Conservation (phyloP, 768 basidiomycete genomes). For the Lactarius indigo region DNA sequence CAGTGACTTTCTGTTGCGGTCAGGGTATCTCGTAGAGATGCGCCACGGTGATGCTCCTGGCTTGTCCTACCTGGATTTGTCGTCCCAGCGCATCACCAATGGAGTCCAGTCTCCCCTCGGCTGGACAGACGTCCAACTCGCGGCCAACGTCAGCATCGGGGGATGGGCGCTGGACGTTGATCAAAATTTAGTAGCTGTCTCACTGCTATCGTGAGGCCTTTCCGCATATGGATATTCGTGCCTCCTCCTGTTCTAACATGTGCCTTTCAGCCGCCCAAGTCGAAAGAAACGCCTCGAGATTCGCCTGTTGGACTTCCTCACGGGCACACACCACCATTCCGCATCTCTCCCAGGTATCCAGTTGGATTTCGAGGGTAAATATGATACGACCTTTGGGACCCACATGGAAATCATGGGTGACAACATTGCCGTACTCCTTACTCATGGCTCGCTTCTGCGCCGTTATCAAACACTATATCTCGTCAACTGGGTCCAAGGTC, state of each 20-base stretch:
- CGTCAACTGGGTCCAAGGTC: conserved; percentile 2
- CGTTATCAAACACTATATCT: conserved; percentile 8
- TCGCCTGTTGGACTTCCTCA: conserved; percentile 7
- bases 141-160: conserved; percentile 28
- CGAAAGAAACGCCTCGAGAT: background rate
- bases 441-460: conserved; percentile 9
- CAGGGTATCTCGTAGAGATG: conserved; percentile 14
- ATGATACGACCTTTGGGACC: background rate
- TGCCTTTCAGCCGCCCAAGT: background rate
- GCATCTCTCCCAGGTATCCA: background rate
- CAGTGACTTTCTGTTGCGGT: conserved; percentile 5
- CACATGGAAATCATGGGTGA: conserved; percentile 7
- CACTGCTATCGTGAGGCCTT: background rate
- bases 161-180: conserved; percentile 11
- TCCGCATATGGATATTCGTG: background rate
- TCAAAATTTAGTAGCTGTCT: conserved; percentile 12
- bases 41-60: background rate
- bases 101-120: background rate
- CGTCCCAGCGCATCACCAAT: background rate
- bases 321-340: background rate
- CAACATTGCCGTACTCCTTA: conserved; percentile 14
- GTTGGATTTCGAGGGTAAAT: conserved; percentile 9
- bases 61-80: conserved; percentile 13
- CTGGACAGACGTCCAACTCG: conserved; percentile 8
- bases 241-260: background rate